Percentiles rank a stretch among this genome's conserved stretches.
Conservation (phyloP, 169 alveolate species). For the Plasmodium gonderi region DNA sequence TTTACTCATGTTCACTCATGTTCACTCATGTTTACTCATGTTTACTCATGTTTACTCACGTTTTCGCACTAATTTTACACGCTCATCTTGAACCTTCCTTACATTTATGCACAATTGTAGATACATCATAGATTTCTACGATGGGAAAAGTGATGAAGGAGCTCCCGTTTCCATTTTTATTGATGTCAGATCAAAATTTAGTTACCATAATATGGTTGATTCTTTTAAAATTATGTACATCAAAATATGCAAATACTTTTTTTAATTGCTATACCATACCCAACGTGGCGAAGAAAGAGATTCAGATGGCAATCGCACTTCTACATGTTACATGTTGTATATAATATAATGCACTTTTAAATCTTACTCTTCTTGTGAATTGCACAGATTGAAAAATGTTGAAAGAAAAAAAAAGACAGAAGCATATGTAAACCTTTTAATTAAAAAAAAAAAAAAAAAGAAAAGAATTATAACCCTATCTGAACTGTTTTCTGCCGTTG, state of each 20-base stretch:
- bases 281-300: too few relatives aligned
- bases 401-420: not conserved
- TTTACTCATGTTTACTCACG: not conserved
- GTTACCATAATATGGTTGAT: constrained; percentile 18
- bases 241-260: constrained; percentile 15
- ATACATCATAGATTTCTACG: constrained; percentile 50
- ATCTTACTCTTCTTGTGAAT: not conserved
- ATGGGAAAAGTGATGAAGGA: constrained; percentile 44
- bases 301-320: too few relatives aligned
- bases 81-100: not conserved
- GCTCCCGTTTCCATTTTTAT: constrained; percentile 45
- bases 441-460: not conserved
- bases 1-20: not conserved
- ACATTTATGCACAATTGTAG: not conserved
- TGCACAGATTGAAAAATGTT: too few relatives aligned
- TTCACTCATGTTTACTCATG: not conserved
- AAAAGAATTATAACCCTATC: not conserved
- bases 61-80: not conserved
- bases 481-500: not conserved
- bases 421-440: not conserved
- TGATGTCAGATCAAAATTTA: constrained; percentile 42
- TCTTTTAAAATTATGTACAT: constrained; percentile 25
- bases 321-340: too few relatives aligned
- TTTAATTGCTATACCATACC: too few relatives aligned
- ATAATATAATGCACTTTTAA: not conserved